Conservation (phyloP, 2,329 filamentous ascomycete species). For the Epichloe scottii region DNA sequence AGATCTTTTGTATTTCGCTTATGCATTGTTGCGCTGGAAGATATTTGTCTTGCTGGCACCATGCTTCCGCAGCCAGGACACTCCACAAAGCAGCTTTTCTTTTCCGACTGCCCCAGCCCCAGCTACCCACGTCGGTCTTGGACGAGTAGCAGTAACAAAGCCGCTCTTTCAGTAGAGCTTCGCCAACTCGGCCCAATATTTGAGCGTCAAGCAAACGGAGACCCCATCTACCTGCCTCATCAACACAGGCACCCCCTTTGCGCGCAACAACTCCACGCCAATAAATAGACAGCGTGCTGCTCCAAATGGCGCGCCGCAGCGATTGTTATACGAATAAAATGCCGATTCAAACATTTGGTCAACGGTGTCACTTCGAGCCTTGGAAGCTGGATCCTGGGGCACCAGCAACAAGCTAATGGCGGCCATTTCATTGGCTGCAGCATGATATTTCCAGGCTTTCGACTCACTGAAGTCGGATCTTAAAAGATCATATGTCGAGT, state of each 20-base stretch:
- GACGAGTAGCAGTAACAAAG: constrained; percentile 74
- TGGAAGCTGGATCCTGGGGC: constrained; percentile 58
- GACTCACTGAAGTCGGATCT: constrained; percentile 84
- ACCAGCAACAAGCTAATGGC: constrained; percentile 72
- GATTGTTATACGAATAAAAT: constrained; percentile 81
- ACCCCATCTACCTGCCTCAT: constrained; percentile 81
- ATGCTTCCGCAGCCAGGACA: constrained; percentile 69
- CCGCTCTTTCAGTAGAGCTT: constrained; percentile 75
- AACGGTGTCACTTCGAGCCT: constrained; percentile 66
- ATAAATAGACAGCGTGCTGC: constrained; percentile 67
- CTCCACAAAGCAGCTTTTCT: constrained; percentile 88
- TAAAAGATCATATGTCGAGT: constrained; percentile 84
- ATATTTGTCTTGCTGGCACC: constrained; percentile 65
- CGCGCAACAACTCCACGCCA: constrained; percentile 67
- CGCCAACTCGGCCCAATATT: constrained; percentile 61
- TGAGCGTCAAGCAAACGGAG: constrained; percentile 67
- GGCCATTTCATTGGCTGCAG: constrained; percentile 90
- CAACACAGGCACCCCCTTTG: constrained; percentile 70
- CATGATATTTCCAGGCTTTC: constrained; percentile 94
- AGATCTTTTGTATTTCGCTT: constrained; percentile 50
- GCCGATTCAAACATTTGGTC: constrained; percentile 83
- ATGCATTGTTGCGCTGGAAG: constrained; percentile 70
- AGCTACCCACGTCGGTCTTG: constrained; percentile 53
- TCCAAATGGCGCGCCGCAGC: constrained; percentile 68
- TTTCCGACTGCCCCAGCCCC: constrained; percentile 56